Evolutionary conservation across 108 stramenopile species (phyloP).

Genomic region (Nitzschia sp.): DNA sequence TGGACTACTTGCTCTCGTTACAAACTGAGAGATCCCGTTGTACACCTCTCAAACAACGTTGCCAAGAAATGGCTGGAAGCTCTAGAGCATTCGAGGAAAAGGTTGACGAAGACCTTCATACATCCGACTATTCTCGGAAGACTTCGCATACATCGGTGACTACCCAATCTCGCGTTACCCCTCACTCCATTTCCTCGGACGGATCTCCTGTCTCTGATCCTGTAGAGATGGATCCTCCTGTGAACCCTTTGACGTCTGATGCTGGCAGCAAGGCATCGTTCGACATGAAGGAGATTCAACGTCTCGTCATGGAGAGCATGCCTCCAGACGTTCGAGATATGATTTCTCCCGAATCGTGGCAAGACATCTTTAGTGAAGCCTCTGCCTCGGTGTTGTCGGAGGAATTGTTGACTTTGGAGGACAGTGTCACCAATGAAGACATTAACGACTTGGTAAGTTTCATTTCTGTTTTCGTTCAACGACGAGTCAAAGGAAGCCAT

Average conservation of each 20-base stretch:
- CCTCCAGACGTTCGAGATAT: not conserved
- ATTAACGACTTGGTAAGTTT: slow-evolving; percentile 16
- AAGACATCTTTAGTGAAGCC: slow-evolving; percentile 16
- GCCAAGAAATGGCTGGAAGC: too few relatives aligned
- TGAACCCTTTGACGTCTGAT: not conserved
- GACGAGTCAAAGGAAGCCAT: not conserved
- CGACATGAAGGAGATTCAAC: slow-evolving; percentile 1
- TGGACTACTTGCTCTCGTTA: too few relatives aligned
- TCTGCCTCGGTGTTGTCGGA: slow-evolving; percentile 1
- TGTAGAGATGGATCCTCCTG: too few relatives aligned
- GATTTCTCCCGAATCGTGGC: slow-evolving; percentile 12
- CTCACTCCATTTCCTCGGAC: too few relatives aligned
- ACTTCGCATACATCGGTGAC: too few relatives aligned
- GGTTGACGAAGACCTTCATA: too few relatives aligned
- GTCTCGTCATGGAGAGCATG: slow-evolving; percentile 14
- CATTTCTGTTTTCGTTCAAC: slow-evolving; percentile 12
- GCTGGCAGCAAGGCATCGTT: slow-evolving; percentile 1
- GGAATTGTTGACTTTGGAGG: slow-evolving; percentile 1
- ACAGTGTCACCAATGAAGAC: slow-evolving; percentile 8
- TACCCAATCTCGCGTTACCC: too few relatives aligned
- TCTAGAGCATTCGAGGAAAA: too few relatives aligned
- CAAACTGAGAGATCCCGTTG: too few relatives aligned
- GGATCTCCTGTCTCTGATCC: too few relatives aligned
- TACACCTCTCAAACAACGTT: too few relatives aligned
- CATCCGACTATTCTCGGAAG: too few relatives aligned